These are phyloP conservation scores for Saposhnikovia divaricata DNA, from an alignment of 129 eudicot species.

Conservation along the genomic window DNA sequence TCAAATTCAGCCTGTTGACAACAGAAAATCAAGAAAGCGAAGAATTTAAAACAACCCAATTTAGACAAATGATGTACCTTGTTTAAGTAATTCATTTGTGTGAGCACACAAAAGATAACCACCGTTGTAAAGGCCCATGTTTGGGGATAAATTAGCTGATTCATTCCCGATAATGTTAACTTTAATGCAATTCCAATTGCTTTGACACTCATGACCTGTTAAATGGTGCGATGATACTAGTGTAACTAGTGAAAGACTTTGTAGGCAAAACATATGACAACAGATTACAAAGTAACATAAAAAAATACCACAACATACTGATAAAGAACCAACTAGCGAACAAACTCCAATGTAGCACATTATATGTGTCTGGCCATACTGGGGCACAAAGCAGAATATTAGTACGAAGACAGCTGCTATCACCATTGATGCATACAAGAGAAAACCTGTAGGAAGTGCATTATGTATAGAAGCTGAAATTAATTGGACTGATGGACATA, in stretches of 20 bases:
- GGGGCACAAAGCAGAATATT: constrained; percentile 60
- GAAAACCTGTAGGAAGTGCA: constrained; percentile 56
- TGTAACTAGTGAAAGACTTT: background rate
- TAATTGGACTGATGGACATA: background rate
- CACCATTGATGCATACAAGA: constrained; percentile 66
- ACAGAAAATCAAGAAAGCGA: constrained; percentile 7
- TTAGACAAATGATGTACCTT: constrained; percentile 36
- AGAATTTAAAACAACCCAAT: background rate
- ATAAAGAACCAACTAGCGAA: constrained; percentile 80
- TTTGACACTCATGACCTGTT: constrained; percentile 97
- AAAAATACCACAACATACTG: constrained; percentile 47
- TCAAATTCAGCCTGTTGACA: background rate
- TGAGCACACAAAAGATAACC: constrained; percentile 59
- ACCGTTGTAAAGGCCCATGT: constrained; percentile 78
- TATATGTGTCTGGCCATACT: constrained; percentile 87
- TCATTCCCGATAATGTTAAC: constrained; percentile 81
- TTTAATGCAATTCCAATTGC: constrained; percentile 96
- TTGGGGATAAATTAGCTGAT: constrained; percentile 84
- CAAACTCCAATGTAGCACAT: constrained; percentile 86
- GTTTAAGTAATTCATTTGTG: constrained; percentile 91
- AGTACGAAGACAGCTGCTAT: constrained; percentile 60
- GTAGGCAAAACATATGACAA: constrained; percentile 6
- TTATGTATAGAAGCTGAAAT: constrained; percentile 10
- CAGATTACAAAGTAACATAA: constrained; percentile 8
- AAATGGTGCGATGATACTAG: background rate